These are phyloP conservation scores for Sclerotinia glacialis DNA, from an alignment of 2,329 filamentous ascomycete genomes.

Conservation along the genomic window DNA sequence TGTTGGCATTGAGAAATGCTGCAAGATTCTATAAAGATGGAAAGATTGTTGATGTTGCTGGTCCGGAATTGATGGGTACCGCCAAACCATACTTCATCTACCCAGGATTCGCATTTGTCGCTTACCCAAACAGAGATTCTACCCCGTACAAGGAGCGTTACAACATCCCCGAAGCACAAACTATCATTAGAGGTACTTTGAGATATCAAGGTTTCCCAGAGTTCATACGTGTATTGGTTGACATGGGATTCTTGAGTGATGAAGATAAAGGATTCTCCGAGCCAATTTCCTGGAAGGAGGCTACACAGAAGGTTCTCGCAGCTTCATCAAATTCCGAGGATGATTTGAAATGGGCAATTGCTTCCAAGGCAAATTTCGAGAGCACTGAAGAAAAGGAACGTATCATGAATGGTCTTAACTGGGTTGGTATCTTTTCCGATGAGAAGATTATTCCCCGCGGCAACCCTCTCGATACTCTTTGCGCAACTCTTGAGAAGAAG, in stretches of 20 bases:
- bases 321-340: constrained; percentile 62
- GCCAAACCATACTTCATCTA: constrained; percentile 92
- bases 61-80: constrained; percentile 72
- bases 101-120: constrained; percentile 77
- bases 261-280: constrained; percentile 61
- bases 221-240: constrained; percentile 82
- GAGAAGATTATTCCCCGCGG: constrained; percentile 67
- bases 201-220: constrained; percentile 88
- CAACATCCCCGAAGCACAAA: constrained; percentile 86
- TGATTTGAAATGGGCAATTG: constrained; percentile 71
- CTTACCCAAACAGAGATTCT: constrained; percentile 90
- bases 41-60: constrained; percentile 63
- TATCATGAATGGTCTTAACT: constrained; percentile 69
- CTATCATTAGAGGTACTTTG: constrained; percentile 77
- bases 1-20: constrained; percentile 82
- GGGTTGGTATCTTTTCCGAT: constrained; percentile 68
- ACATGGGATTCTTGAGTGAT: constrained; percentile 84
- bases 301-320: constrained; percentile 72
- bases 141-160: constrained; percentile 86
- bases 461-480: constrained; percentile 87
- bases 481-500: constrained; percentile 84
- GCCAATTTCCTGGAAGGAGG: constrained; percentile 77
- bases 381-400: constrained; percentile 65
- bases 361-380: constrained; percentile 71
- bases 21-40: constrained; percentile 81